Evolutionary conservation across 345 rosid species (phyloP).

Genomic region (Acer negundo): DNA sequence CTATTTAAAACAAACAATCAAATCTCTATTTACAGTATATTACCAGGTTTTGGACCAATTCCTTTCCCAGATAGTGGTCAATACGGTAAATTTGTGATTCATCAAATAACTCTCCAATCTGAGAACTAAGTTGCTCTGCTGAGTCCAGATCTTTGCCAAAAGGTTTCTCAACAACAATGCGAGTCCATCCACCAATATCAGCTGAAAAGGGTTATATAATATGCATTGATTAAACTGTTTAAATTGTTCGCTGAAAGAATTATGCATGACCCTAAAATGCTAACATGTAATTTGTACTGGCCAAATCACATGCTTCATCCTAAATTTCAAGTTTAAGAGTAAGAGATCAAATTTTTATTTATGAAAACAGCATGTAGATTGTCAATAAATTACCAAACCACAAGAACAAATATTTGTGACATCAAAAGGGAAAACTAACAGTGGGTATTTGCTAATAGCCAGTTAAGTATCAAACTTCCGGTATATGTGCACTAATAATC

Average conservation of each 20-base stretch:
- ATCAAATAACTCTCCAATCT: constrained; percentile 89
- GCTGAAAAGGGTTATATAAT: constrained; percentile 43
- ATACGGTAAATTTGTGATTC: constrained; percentile 93
- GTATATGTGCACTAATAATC: neutral
- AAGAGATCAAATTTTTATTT: neutral
- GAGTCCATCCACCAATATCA: constrained; percentile 95
- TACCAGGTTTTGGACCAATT: constrained; percentile 97
- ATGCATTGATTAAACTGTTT: neutral
- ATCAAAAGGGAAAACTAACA: neutral
- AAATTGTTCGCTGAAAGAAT: too few species aligned
- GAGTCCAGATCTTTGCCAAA: constrained; percentile 91
- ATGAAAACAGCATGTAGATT: neutral
- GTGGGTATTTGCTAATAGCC: neutral
- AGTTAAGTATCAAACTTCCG: neutral
- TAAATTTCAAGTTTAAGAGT: neutral
- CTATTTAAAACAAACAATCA: constrained; percentile 7
- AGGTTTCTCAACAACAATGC: constrained; percentile 95
- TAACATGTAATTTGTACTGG: neutral
- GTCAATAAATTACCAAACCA: constrained; percentile 1
- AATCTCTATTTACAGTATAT: constrained; percentile 21
- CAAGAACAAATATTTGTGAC: neutral
- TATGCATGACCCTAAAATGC: constrained; percentile 2
- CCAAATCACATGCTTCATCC: neutral
- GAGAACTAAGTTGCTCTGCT: constrained; percentile 77
- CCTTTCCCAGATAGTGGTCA: constrained; percentile 97